phyloP scores from a whole-genome alignment of 2,329 filamentous ascomycete genomes.

The Colletotrichum sojae region DNA sequence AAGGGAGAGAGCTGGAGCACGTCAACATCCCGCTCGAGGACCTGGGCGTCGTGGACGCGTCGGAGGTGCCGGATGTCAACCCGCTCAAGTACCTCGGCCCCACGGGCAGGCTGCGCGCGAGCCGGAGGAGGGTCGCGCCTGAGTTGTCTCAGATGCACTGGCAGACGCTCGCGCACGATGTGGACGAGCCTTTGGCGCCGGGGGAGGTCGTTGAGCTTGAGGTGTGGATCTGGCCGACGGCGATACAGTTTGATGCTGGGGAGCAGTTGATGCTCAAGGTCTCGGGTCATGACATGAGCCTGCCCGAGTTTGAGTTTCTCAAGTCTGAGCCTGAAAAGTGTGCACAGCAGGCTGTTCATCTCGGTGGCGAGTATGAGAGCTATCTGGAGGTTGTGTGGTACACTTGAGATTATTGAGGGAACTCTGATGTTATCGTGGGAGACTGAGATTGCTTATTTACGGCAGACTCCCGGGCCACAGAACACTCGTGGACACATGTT shows the following conservation, averaged over 20 bases:
- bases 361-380: conserved; percentile 11
- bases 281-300: background rate
- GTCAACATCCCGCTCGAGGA: conserved; percentile 15
- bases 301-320: conserved; percentile 8
- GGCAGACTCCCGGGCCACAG: too few species aligned
- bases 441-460: background rate
- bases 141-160: conserved; percentile 3
- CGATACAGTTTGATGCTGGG: conserved; percentile 8
- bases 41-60: background rate
- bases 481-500: too few species aligned
- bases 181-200: background rate
- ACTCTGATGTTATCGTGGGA: background rate
- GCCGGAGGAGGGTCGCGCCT: conserved; percentile 1
- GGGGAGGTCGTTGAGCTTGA: conserved; percentile 10
- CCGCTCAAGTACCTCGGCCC: conserved; percentile 23
- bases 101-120: conserved; percentile 14
- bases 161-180: conserved; percentile 15
- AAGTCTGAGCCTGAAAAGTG: background rate
- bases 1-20: conserved; percentile 9
- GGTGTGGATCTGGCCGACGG: conserved; percentile 22
- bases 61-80: conserved; percentile 20
- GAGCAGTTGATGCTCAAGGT: conserved; percentile 16
- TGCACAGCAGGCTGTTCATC: background rate
- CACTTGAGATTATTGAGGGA: background rate
- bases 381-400: conserved; percentile 13